Evolutionary conservation across 352 stramenopile genomes (phyloP).

Genomic region (Pythium periplocum): DNA sequence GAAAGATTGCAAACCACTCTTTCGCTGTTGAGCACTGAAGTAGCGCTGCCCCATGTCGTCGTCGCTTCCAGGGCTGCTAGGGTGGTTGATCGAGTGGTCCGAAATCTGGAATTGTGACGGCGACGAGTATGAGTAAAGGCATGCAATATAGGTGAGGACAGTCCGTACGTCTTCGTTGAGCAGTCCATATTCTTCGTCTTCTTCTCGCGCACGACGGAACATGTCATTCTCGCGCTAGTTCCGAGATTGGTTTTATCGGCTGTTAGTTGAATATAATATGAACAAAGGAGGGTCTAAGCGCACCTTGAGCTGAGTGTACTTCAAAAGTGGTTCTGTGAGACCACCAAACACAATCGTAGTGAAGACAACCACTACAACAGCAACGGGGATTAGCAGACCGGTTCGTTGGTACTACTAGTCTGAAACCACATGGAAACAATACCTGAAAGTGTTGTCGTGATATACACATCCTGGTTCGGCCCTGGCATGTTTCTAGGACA

Average conservation of each 20-base stretch:
- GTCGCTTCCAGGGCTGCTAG: slow-evolving; percentile 17
- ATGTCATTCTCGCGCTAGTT: slow-evolving; percentile 18
- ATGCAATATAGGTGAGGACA: background rate
- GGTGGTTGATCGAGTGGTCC: slow-evolving; percentile 25
- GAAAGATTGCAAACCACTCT: slow-evolving; percentile 46
- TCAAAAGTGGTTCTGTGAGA: slow-evolving; percentile 87
- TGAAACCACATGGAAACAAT: background rate
- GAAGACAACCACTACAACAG: slow-evolving; percentile 88
- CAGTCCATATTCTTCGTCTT: slow-evolving; percentile 43
- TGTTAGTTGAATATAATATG: background rate
- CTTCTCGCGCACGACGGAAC: slow-evolving; percentile 9
- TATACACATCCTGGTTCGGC: slow-evolving; percentile 87
- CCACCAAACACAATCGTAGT: slow-evolving; percentile 95
- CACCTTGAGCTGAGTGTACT: slow-evolving; percentile 66
- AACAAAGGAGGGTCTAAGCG: background rate
- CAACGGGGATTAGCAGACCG: background rate
- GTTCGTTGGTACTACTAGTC: too few species aligned
- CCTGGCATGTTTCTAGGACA: slow-evolving; percentile 88
- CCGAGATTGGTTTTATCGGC: background rate
- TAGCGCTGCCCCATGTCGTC: slow-evolving; percentile 18
- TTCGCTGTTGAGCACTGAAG: slow-evolving; percentile 18
- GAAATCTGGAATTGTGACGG: slow-evolving; percentile 18
- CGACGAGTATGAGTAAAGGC: slow-evolving; percentile 8
- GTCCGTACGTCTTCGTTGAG: slow-evolving; percentile 25
- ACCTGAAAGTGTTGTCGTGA: slow-evolving; percentile 67